phyloP scores from a whole-genome alignment of 140 eudicot species.

The Bidens hawaiensis region DNA sequence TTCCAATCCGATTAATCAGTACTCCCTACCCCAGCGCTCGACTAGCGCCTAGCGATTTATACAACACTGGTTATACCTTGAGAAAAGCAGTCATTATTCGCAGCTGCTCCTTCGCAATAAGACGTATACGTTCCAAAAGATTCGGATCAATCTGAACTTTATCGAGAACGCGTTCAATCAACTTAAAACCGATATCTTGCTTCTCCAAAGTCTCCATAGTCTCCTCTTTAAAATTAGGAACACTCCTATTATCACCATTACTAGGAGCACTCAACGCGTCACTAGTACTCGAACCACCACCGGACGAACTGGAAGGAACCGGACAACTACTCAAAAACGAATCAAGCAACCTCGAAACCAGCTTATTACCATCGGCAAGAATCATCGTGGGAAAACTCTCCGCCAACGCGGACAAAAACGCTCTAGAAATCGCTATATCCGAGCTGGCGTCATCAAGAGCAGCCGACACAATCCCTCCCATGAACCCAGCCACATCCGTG shows the following conservation, averaged over 20 bases:
- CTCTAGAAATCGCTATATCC: conserved; percentile 49
- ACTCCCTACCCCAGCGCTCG: too few species aligned
- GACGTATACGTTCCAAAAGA: conserved; percentile 72
- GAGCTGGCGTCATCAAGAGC: conserved; percentile 34
- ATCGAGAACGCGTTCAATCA: conserved; percentile 60
- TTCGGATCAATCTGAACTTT: conserved; percentile 56
- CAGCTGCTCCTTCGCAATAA: conserved; percentile 69
- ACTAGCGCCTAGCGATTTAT: too few species aligned
- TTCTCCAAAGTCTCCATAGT: conserved; percentile 68
- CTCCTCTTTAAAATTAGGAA: conserved; percentile 57
- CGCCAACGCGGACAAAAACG: conserved; percentile 60
- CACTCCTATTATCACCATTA: conserved; percentile 20
- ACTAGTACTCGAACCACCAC: conserved; percentile 27
- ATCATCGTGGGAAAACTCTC: conserved; percentile 60
- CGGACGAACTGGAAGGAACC: conserved; percentile 45
- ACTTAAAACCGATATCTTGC: conserved; percentile 68
- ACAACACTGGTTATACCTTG: conserved; percentile 41
- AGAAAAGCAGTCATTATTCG: conserved; percentile 60
- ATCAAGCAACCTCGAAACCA: conserved; percentile 56
- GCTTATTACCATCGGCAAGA: conserved; percentile 56
- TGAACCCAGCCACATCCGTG: conserved; percentile 58
- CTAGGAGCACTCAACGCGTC: conserved; percentile 29
- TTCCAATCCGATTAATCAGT: too few species aligned
- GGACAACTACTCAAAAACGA: conserved; percentile 24
- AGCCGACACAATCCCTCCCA: conserved; percentile 58